phyloP scores from a whole-genome alignment of 352 stramenopile genomes.

The Globisporangium carolinianum region DNA sequence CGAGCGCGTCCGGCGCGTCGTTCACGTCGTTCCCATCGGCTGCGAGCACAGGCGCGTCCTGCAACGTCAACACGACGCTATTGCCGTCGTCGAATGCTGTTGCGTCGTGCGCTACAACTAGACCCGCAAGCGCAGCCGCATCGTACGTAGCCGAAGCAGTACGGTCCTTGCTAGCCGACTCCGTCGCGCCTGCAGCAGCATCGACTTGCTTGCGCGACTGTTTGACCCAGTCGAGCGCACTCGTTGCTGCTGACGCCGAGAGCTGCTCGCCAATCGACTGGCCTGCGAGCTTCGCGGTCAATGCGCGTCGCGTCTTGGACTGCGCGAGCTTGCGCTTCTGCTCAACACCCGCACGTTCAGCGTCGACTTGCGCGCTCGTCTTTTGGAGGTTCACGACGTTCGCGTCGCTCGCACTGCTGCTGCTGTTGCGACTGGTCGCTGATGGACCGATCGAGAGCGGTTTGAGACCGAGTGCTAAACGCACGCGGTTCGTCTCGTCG shows the following conservation, averaged over 20 bases:
- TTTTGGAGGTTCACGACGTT: slow-evolving; percentile 67
- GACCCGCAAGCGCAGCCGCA: slow-evolving; percentile 66
- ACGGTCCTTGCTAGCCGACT: slow-evolving; percentile 8
- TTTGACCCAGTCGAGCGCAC: slow-evolving; percentile 72
- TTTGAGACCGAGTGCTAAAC: slow-evolving; percentile 63
- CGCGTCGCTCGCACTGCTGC: slow-evolving; percentile 12
- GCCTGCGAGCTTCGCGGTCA: slow-evolving; percentile 59
- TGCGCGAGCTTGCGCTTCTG: slow-evolving; percentile 53
- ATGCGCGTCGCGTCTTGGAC: slow-evolving; percentile 63
- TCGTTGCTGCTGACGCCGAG: slow-evolving; percentile 19
- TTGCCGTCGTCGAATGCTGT: slow-evolving; percentile 86
- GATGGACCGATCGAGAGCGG: slow-evolving; percentile 42
- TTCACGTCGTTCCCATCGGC: slow-evolving; percentile 79
- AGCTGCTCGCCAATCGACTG: slow-evolving; percentile 75
- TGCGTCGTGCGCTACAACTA: slow-evolving; percentile 88
- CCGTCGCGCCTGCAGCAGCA: background rate
- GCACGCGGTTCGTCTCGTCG: slow-evolving; percentile 78
- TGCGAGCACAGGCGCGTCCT: slow-evolving; percentile 84
- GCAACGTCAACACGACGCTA: slow-evolving; percentile 92
- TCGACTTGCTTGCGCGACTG: slow-evolving; percentile 23
- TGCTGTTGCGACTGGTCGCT: slow-evolving; percentile 13
- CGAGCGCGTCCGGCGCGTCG: slow-evolving; percentile 71
- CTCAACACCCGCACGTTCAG: slow-evolving; percentile 34
- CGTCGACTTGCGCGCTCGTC: slow-evolving; percentile 40
- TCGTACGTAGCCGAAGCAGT: slow-evolving; percentile 34